Evolutionary conservation across 2,329 filamentous ascomycete genomes (phyloP).

Genomic region (Exutisphaerella laricina): DNA sequence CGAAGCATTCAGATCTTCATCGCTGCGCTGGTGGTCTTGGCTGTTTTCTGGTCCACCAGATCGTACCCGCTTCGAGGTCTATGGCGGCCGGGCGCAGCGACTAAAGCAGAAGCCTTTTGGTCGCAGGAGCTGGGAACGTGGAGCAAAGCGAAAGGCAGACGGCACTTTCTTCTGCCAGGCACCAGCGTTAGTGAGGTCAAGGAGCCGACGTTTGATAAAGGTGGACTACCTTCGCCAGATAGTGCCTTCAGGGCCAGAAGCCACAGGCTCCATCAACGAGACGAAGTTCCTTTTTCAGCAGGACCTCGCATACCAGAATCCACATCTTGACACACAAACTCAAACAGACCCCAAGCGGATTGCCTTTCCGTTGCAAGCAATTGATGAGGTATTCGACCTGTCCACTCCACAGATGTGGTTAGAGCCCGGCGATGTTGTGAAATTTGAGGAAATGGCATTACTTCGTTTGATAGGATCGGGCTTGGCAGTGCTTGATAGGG

Average conservation of each 20-base stretch:
- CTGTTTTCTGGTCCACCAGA: too few species aligned
- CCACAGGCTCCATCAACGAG: neutral
- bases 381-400: conserved; percentile 21
- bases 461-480: too few species aligned
- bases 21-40: too few species aligned
- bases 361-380: conserved; percentile 30
- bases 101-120: neutral
- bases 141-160: too few species aligned
- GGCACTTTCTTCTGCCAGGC: neutral
- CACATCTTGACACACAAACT: conserved; percentile 5
- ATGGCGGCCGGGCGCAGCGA: too few species aligned
- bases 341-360: conserved; percentile 75
- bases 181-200: neutral
- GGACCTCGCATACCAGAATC: neutral
- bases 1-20: too few species aligned
- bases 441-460: too few species aligned
- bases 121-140: neutral
- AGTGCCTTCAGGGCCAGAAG: neutral
- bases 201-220: neutral
- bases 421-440: too few species aligned
- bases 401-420: conserved; percentile 15
- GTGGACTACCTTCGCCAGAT: neutral
- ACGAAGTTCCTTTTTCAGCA: neutral
- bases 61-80: too few species aligned
- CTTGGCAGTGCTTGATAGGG: too few species aligned